These are phyloP conservation scores for Solanum pennellii DNA, from an alignment of 257 asterid genomes.

Conservation along the genomic window DNA sequence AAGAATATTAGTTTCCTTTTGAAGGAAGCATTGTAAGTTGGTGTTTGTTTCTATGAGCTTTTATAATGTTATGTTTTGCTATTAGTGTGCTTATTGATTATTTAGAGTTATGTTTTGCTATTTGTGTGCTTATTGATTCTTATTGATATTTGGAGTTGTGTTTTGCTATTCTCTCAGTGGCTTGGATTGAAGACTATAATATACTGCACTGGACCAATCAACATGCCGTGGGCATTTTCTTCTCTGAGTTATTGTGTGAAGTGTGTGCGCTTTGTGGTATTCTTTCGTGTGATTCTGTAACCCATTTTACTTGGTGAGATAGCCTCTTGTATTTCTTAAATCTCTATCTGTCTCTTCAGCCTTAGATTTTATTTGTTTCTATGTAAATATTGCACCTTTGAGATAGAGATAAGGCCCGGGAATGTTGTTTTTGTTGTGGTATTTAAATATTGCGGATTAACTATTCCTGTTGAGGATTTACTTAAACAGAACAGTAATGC, in stretches of 20 bases:
- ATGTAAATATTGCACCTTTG: not conserved
- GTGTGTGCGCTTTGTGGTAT: slow-evolving; percentile 48
- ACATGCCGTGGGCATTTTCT: slow-evolving; percentile 60
- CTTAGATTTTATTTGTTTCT: not conserved
- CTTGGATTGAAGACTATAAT: slow-evolving; percentile 3
- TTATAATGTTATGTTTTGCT: not conserved
- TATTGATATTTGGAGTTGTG: not conserved
- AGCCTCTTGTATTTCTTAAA: not conserved
- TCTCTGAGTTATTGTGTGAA: slow-evolving; percentile 48
- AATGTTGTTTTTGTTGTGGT: not conserved
- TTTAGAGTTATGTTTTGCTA: not conserved
- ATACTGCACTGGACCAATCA: slow-evolving; percentile 24
- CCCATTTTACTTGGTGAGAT: slow-evolving; percentile 38
- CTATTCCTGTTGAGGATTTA: not conserved
- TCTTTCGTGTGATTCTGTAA: slow-evolving; percentile 68
- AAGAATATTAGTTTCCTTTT: not conserved
- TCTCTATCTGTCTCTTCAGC: not conserved
- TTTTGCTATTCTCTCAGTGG: not conserved
- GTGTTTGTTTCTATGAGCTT: not conserved
- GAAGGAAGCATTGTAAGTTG: not conserved
- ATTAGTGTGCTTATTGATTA: not conserved
- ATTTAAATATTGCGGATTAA: not conserved
- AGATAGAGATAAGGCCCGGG: not conserved
- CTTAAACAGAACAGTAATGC: not conserved
- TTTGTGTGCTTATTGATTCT: not conserved